Conservation (phyloP, 192 early-diverging fungal genomes). For the Coemansia sp. region DNA sequence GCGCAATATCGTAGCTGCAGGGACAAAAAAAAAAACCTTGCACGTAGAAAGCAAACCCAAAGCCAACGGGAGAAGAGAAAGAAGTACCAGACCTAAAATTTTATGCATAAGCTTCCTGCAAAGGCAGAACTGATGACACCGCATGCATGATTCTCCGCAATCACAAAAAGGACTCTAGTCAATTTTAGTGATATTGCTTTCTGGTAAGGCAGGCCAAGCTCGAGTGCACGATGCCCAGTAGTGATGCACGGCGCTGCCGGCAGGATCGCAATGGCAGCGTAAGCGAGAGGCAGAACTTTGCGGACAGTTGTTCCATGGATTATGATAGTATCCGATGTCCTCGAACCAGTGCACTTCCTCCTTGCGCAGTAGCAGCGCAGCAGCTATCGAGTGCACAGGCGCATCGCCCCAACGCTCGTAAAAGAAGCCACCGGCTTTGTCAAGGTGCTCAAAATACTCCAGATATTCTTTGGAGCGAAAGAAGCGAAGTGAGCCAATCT, state of each 20-base stretch:
- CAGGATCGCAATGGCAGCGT: conserved; percentile 53
- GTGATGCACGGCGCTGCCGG: conserved; percentile 45
- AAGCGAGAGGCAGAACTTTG: conserved; percentile 26
- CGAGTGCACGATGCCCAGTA: conserved; percentile 52
- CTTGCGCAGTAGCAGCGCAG: conserved; percentile 55
- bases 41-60: neutral
- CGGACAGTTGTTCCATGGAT: conserved; percentile 57
- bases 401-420: conserved; percentile 81
- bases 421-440: conserved; percentile 77
- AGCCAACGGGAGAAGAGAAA: neutral
- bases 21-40: neutral
- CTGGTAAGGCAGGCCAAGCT: conserved; percentile 35
- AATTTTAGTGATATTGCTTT: neutral
- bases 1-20: neutral
- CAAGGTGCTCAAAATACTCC: conserved; percentile 69
- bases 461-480: conserved; percentile 69
- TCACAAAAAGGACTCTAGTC: neutral
- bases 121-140: neutral
- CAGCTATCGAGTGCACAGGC: conserved; percentile 68
- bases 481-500: conserved; percentile 72
- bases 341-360: conserved; percentile 68
- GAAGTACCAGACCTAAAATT: neutral
- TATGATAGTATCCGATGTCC: conserved; percentile 68
- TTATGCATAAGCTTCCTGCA: conserved; percentile 1
- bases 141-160: neutral